Conservation (phyloP, 805 yeast genomes). For the Limtongozyma cylindracea region DNA sequence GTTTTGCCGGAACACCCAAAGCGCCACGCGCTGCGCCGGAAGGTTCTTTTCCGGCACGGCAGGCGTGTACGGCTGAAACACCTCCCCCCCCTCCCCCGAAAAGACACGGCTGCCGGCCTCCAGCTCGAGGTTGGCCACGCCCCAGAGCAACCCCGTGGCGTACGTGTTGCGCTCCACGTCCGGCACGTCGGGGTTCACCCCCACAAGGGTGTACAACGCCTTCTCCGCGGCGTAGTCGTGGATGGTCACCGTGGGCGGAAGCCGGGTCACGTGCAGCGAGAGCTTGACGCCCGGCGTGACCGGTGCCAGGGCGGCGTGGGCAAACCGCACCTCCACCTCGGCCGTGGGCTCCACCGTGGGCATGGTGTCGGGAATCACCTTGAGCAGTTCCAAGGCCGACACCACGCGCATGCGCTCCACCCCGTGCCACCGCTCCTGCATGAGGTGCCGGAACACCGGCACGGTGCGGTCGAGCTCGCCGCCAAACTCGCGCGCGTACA, state of each 20-base stretch:
- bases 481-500: constrained; percentile 26
- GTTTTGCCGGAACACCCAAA: constrained; percentile 86
- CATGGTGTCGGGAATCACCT: constrained; percentile 80
- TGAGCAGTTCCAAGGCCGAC: constrained; percentile 77
- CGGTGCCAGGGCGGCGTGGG: too few species aligned
- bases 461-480: constrained; percentile 34
- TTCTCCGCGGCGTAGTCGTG: constrained; percentile 36
- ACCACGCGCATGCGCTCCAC: constrained; percentile 53
- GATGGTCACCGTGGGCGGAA: constrained; percentile 56
- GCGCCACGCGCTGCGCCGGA: constrained; percentile 57
- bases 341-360: constrained; percentile 70
- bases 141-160: constrained; percentile 56
- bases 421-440: constrained; percentile 46
- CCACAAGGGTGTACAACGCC: constrained; percentile 45
- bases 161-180: constrained; percentile 43
- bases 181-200: constrained; percentile 87
- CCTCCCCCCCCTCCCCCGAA: too few species aligned
- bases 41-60: constrained; percentile 79
- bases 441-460: constrained; percentile 58
- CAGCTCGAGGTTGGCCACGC: constrained; percentile 39
- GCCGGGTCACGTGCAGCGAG: constrained; percentile 46
- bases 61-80: constrained; percentile 39
- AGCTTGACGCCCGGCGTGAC: constrained; percentile 51
- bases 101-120: constrained; percentile 8
- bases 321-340: constrained; percentile 52